Evolutionary conservation across 2,329 filamentous ascomycete species (phyloP).

Genomic region (Penicillium sp.): DNA sequence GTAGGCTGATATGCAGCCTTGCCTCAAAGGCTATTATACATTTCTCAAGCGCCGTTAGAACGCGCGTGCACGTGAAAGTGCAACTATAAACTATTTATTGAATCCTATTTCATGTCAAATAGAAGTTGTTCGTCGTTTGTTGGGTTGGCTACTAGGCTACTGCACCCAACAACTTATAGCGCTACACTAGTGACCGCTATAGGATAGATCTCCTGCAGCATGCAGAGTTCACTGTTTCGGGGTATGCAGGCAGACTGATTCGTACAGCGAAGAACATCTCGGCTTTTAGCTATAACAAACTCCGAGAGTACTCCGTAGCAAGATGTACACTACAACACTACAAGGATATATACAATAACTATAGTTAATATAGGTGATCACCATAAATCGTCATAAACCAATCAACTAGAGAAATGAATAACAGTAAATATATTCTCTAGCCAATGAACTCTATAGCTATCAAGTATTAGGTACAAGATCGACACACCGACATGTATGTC

Average conservation of each 20-base stretch:
- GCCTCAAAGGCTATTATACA: background rate
- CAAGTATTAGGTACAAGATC: background rate
- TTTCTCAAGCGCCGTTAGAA: background rate
- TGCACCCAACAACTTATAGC: background rate
- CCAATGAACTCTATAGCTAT: background rate
- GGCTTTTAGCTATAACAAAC: background rate
- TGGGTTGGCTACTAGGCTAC: background rate
- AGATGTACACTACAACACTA: background rate
- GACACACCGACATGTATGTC: background rate
- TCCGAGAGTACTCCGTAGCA: background rate
- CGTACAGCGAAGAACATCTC: background rate
- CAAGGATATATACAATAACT: no score
- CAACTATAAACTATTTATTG: background rate
- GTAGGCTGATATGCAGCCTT: background rate
- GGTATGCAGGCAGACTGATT: constrained; percentile 8
- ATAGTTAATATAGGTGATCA: background rate
- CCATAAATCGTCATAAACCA: background rate
- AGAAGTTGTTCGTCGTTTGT: background rate
- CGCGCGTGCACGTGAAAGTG: background rate
- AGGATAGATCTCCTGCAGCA: constrained; percentile 10
- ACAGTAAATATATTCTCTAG: background rate
- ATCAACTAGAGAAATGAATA: background rate
- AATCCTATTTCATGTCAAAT: background rate
- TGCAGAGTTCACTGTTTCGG: constrained; percentile 4
- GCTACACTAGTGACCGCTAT: constrained; percentile 1